Evolutionary conservation across 768 basidiomycete species (phyloP).

Genomic region (Leccinum sublutescens): DNA sequence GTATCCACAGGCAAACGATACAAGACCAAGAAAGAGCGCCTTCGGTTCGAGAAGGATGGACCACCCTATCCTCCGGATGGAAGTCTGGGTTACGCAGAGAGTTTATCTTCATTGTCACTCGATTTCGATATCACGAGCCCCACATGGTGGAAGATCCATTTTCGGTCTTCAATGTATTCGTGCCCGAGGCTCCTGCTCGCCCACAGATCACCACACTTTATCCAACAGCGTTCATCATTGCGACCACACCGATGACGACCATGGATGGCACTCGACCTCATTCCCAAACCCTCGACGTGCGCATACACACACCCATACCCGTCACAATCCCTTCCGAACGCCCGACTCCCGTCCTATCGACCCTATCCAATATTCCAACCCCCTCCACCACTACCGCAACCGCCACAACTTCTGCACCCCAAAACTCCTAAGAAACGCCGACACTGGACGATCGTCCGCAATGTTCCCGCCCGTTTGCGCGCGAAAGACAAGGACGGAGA

Average conservation of each 20-base stretch:
- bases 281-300: background rate
- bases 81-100: constrained; percentile 70
- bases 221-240: constrained; percentile 36
- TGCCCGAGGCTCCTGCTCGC: constrained; percentile 54
- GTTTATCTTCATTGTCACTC: constrained; percentile 17
- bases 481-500: constrained; percentile 55
- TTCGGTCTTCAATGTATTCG: constrained; percentile 59
- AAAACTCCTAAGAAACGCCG: constrained; percentile 36
- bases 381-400: constrained; percentile 2
- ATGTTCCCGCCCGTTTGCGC: constrained; percentile 45
- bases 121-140: background rate
- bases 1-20: constrained; percentile 57
- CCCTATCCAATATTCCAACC: constrained; percentile 3
- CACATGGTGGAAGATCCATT: constrained; percentile 75
- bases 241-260: constrained; percentile 1
- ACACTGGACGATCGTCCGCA: constrained; percentile 64
- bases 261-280: constrained; percentile 3
- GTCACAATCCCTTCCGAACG: constrained; percentile 26
- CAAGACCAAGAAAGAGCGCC: constrained; percentile 75
- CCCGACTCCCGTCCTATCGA: constrained; percentile 16
- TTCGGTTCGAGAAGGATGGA: constrained; percentile 75
- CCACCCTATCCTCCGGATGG: constrained; percentile 71
- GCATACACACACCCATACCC: constrained; percentile 27
- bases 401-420: background rate
- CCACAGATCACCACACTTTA: constrained; percentile 60